Base-by-base conservation (phyloP, 768 basidiomycete species). In the Tubosaeta brunneosetosa region DNA sequence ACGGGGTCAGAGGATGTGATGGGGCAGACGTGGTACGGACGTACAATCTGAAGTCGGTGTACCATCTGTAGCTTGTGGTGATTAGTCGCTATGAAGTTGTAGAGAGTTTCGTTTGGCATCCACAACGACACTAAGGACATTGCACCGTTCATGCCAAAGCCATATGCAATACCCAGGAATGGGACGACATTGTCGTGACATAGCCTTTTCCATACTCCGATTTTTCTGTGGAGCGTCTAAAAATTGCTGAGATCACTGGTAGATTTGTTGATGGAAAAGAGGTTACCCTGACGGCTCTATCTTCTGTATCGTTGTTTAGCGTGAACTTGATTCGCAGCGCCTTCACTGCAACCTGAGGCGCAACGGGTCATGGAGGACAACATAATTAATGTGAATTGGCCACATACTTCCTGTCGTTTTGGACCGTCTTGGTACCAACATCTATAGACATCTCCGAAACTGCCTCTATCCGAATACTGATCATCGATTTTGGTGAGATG, bases 81-180 rank as follows among this genome's bases (percentile, higher is more conserved):
- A 29, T 29, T 29, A 8, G 27, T 58, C 0, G 6, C 29, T 13
- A 70, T 37, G 46, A 67, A 65, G 1, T 26, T n/a, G 4, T 52
- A 59, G 12, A 71, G 52, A 0, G 56, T 60, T 14, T 57, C 66
- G 27, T 69, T 67, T 1, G 61, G 62, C 55, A 67, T 58, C 70
- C 69, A 71, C 3, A 56, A 56, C 3, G 65, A 68, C 6, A 71
- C 68, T 58, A 71, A 51, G 2, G 67, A 67, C 29, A 51, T 51
- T 14, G 58, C 6, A 8, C 25, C 60, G 2, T 16, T 37, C 43
- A 60, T 58, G 9, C 67, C 68, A 53, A 70, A 71, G 3, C 61
- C 64, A 3, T 54, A 47, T 5, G 56, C 56, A 13, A 62, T 51
- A 13, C 68, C 68, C 14, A 63, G 57, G 29, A 71, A 59, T 1